Percentiles rank a stretch among this genome's conserved stretches.
These are phyloP conservation scores for Chaetomiaceae sp. DNA, from an alignment of 2,329 filamentous ascomycete genomes.

Conservation along the genomic window DNA sequence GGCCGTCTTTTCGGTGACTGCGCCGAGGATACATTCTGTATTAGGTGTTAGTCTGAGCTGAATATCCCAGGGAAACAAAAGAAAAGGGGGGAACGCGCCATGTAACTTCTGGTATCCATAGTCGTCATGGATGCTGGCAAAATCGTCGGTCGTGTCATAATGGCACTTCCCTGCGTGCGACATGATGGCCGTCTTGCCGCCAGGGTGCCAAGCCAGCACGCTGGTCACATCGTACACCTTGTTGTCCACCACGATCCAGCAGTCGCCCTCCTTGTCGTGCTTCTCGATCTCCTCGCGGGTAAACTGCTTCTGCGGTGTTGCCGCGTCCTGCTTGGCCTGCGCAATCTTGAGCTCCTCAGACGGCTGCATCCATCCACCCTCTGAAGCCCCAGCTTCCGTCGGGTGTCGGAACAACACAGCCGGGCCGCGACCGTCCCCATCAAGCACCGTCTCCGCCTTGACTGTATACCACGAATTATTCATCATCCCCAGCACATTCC, in stretches of 20 bases:
- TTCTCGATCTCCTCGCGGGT: constrained; percentile 51
- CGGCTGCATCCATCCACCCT: constrained; percentile 49
- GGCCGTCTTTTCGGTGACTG: constrained; percentile 45
- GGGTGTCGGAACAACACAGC: constrained; percentile 45
- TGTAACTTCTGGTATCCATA: constrained; percentile 47
- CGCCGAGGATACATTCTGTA: constrained; percentile 46
- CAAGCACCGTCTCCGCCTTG: constrained; percentile 36
- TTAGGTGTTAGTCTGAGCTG: not conserved
- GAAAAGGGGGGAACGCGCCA: constrained; percentile 28
- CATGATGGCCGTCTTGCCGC: constrained; percentile 45
- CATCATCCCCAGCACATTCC: constrained; percentile 45
- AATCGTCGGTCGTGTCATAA: constrained; percentile 45
- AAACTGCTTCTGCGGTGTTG: constrained; percentile 46
- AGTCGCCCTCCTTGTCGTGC: constrained; percentile 44
- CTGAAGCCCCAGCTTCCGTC: constrained; percentile 38
- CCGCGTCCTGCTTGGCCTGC: constrained; percentile 40
- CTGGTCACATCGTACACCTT: constrained; percentile 49
- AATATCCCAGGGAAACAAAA: no score
- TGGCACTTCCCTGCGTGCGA: constrained; percentile 48
- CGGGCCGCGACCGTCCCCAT: constrained; percentile 30
- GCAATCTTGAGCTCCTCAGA: constrained; percentile 43
- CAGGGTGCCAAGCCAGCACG: constrained; percentile 46
- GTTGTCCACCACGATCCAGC: constrained; percentile 50
- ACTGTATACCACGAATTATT: constrained; percentile 50
- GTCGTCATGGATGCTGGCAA: constrained; percentile 47